Conservation (phyloP, 176 grass and related monocot species). For the Tillandsia leiboldiana region DNA sequence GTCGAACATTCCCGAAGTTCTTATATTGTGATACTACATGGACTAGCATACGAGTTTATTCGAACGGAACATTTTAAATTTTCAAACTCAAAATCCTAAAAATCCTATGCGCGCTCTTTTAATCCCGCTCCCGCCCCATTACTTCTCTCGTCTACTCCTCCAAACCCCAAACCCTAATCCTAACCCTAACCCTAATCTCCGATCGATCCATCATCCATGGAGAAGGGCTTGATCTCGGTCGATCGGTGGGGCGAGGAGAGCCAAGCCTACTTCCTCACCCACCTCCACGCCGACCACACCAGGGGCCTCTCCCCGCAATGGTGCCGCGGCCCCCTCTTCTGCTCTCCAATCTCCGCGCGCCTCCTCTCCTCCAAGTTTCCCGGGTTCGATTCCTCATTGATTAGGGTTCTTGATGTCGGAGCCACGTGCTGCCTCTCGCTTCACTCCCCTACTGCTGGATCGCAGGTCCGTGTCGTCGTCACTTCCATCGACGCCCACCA, state of each 20-base stretch:
- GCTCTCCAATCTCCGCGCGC: slow-evolving; percentile 55
- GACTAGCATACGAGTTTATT: no score
- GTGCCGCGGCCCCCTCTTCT: slow-evolving; percentile 67
- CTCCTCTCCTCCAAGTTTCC: slow-evolving; percentile 59
- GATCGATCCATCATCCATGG: slow-evolving; percentile 24
- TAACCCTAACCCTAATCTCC: neutral
- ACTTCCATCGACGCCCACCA: slow-evolving; percentile 69
- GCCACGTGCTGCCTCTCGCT: slow-evolving; percentile 30
- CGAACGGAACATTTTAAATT: no score
- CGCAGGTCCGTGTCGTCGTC: slow-evolving; percentile 33
- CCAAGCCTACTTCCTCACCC: slow-evolving; percentile 81
- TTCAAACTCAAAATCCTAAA: no score
- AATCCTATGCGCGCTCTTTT: neutral
- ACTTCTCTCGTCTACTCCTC: neutral
- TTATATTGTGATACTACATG: no score
- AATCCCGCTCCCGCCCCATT: neutral
- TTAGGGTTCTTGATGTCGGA: slow-evolving; percentile 40
- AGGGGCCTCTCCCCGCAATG: slow-evolving; percentile 47
- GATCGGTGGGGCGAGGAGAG: slow-evolving; percentile 47
- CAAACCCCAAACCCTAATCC: neutral
- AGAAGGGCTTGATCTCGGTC: slow-evolving; percentile 52
- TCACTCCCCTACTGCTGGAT: slow-evolving; percentile 15
- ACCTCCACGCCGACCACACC: slow-evolving; percentile 88
- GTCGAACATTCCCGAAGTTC: no score
- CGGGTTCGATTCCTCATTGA: slow-evolving; percentile 55